Base-by-base conservation (phyloP, 208 protist species). In the Angomonas ambiguus region DNA sequence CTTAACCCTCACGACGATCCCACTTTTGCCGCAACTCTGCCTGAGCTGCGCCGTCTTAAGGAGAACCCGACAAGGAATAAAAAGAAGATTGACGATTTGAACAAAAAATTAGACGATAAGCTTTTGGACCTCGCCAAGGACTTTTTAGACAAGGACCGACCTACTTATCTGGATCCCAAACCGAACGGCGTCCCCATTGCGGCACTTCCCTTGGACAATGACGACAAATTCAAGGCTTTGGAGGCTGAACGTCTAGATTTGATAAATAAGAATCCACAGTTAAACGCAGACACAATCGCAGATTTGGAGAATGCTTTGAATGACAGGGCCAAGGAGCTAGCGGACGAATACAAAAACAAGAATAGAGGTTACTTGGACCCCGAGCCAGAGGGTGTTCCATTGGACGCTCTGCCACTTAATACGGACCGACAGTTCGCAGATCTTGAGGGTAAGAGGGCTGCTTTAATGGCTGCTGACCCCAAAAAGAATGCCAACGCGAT, bases 1-100 rank as follows among this genome's bases (percentile, higher is more conserved):
- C 67, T 93, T 34, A 71, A 79, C 58, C 83, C 82, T 20, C 81
- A 88, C 70, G 72, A 80, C 16, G 82, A 93, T 62, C 59, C 71
- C 6, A 59, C 66, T 22, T 88, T 93, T 48, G 60, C 60, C 27
- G 41, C 33, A 20, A 58, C 77, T 62, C 69, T 79, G 20, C 49
- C 53, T 0, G 51, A 83, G 60, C 35, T 51, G 25, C 35, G 57
- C 2, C 71, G 72, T 28, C 51, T 77, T n/a, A 51, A 51, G 80
- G 65, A 72, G 24, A 49, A 63, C 18, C 63, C 58, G 8, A 38
- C 28, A 22, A 51, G 10, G 34, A 63, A 63, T 34, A 45, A 35
- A 8, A 49, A 45, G 51, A 41, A 41, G 30, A 38, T 57, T 32
- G 31, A 45, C 30, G 45, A 51, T 38, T 28, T 81, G 62, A 64